Percentiles rank a stretch among this genome's conserved stretches.
Conservation (phyloP, 2,329 filamentous ascomycete species). For the Juglanconis sp. region DNA sequence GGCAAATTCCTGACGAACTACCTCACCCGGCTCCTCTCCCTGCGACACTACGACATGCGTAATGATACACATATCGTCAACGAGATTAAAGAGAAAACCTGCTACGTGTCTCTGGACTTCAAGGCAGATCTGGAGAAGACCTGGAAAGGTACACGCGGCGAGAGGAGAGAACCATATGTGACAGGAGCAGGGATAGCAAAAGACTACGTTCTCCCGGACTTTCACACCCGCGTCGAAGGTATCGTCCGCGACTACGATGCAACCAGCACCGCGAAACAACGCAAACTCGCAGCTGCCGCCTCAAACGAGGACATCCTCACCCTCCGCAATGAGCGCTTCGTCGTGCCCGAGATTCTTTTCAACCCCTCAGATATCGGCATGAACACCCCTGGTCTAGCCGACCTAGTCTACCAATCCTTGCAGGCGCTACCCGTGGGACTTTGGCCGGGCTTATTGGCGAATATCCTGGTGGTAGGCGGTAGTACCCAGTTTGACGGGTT, state of each 20-base stretch:
- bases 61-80: slow-evolving; percentile 93
- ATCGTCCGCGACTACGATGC: slow-evolving; percentile 76
- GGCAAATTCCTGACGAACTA: slow-evolving; percentile 94
- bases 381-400: slow-evolving; percentile 75
- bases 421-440: slow-evolving; percentile 73
- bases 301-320: slow-evolving; percentile 76
- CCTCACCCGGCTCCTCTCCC: slow-evolving; percentile 81
- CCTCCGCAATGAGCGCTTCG: slow-evolving; percentile 87
- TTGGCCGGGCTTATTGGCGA: slow-evolving; percentile 79
- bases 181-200: slow-evolving; percentile 65
- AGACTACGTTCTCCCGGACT: slow-evolving; percentile 90
- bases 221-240: slow-evolving; percentile 58
- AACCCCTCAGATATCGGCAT: slow-evolving; percentile 82
- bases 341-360: slow-evolving; percentile 86
- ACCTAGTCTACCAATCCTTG: slow-evolving; percentile 78
- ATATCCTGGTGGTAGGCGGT: slow-evolving; percentile 85
- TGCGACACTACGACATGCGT: slow-evolving; percentile 92
- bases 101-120: slow-evolving; percentile 80
- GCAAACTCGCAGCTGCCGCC: slow-evolving; percentile 42
- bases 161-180: slow-evolving; percentile 48
- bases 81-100: slow-evolving; percentile 89
- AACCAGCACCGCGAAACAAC: slow-evolving; percentile 45
- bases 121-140: slow-evolving; percentile 71
- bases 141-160: slow-evolving; percentile 73
- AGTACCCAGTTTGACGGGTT: slow-evolving; percentile 80